phyloP scores from a whole-genome alignment of 495 filamentous ascomycete genomes.

The Glonium stellatum region DNA sequence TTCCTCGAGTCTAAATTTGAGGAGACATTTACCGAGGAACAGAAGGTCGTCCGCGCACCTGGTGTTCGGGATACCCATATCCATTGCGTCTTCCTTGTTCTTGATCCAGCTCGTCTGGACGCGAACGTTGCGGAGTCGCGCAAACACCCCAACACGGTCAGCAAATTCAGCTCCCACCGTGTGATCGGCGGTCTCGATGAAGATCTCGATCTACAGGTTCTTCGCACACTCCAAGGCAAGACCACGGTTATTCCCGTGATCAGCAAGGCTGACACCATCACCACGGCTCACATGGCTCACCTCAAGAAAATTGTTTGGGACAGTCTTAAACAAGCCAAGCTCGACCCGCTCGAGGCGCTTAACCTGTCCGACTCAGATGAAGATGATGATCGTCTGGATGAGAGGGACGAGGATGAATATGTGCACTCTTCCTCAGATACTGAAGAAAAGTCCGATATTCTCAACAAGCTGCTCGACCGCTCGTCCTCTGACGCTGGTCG shows the following conservation, averaged over 20 bases:
- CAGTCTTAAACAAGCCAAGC: conserved; percentile 73
- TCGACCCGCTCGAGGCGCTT: conserved; percentile 84
- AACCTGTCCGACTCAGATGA: conserved; percentile 67
- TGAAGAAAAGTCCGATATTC: conserved; percentile 20
- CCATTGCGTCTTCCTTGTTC: conserved; percentile 86
- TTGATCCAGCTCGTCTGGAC: conserved; percentile 84
- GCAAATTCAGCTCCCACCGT: conserved; percentile 48
- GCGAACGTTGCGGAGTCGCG: conserved; percentile 67
- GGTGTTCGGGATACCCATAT: conserved; percentile 95
- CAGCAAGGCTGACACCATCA: conserved; percentile 95
- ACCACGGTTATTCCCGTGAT: conserved; percentile 94
- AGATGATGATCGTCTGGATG: conserved; percentile 29
- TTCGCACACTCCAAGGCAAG: conserved; percentile 84
- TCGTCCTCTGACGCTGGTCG: conserved; percentile 26
- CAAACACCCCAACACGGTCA: conserved; percentile 40
- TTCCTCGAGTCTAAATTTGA: conserved; percentile 98
- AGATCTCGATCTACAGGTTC: conserved; percentile 82
- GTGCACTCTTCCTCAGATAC: conserved; percentile 21
- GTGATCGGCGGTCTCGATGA: conserved; percentile 72
- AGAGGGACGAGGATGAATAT: conserved; percentile 39
- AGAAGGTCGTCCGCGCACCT: conserved; percentile 89
- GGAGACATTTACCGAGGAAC: conserved; percentile 95
- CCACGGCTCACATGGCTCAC: conserved; percentile 83
- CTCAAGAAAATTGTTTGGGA: conserved; percentile 87
- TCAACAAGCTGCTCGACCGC: conserved; percentile 28